phyloP scores from a whole-genome alignment of 1,284 basidiomycete species.

The Microbotryum scabiosae region DNA sequence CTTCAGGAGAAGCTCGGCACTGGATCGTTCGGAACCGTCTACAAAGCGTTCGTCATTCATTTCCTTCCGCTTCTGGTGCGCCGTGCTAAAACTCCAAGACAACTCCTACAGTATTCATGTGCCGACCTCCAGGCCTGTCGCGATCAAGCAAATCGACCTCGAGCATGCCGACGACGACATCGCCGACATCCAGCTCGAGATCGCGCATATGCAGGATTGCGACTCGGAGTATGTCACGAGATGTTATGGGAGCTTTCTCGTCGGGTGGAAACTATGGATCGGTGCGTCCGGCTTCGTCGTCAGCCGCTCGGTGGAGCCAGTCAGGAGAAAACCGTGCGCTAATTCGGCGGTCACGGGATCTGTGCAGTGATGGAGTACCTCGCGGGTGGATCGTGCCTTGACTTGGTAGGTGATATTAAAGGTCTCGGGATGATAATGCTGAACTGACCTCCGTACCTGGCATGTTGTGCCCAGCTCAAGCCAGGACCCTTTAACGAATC shows the following conservation, averaged over 20 bases:
- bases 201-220: constrained; percentile 87
- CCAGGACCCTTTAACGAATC: constrained; percentile 80
- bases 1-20: constrained; percentile 91
- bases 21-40: constrained; percentile 90
- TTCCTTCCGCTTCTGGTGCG: background rate
- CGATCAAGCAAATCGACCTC: constrained; percentile 88
- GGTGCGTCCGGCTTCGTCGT: constrained; percentile 26
- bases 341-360: background rate
- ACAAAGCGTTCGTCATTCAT: constrained; percentile 59
- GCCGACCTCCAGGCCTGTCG: constrained; percentile 85
- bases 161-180: constrained; percentile 82
- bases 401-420: constrained; percentile 49
- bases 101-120: constrained; percentile 59
- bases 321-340: background rate
- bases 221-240: constrained; percentile 92
- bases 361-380: constrained; percentile 85
- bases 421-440: background rate
- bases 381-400: constrained; percentile 94
- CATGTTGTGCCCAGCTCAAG: constrained; percentile 52
- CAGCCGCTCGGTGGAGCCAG: background rate
- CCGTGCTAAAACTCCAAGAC: background rate
- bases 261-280: constrained; percentile 97
- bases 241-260: constrained; percentile 95
- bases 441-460: background rate
- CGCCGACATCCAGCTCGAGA: constrained; percentile 94